A percentile compares a stretch with the other conserved stretches of the same genome.
Evolutionary conservation across 1,139 yeast genomes (phyloP).

Genomic region (Candida smagusa): DNA sequence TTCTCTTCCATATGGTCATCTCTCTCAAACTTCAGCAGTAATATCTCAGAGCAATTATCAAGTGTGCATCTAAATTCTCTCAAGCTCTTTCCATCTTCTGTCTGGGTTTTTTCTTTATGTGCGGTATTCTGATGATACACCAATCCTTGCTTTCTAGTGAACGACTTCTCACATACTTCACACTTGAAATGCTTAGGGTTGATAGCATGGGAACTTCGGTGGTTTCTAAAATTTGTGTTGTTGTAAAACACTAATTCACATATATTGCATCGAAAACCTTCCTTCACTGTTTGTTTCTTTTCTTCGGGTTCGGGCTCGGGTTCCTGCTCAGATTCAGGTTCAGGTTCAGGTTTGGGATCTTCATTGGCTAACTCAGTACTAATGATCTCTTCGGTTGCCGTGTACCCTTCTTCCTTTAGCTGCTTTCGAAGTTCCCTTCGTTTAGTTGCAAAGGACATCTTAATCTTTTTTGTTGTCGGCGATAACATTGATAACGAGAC

Average conservation of each 20-base stretch:
- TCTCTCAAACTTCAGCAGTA: constrained; percentile 7
- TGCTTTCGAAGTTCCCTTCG: constrained; percentile 4
- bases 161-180: constrained; percentile 10
- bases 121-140: constrained; percentile 11
- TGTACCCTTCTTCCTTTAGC: background rate
- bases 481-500: no score
- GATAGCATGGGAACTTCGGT: constrained; percentile 9
- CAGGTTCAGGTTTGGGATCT: no score
- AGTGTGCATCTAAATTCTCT: constrained; percentile 13
- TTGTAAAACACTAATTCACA: constrained; percentile 4
- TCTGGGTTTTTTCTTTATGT: constrained; percentile 8
- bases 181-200: constrained; percentile 11
- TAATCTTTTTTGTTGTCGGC: background rate
- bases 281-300: background rate
- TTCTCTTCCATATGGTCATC: constrained; percentile 7
- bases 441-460: constrained; percentile 3
- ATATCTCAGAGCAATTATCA: constrained; percentile 9
- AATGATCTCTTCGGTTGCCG: background rate
- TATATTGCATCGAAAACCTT: background rate
- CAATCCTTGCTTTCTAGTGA: constrained; percentile 11
- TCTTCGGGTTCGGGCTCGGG: background rate
- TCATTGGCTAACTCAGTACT: background rate
- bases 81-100: background rate
- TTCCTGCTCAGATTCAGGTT: background rate
- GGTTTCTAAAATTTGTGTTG: constrained; percentile 9